Base-by-base conservation (phyloP, 768 basidiomycete genomes). In the Amanita molliuscula region DNA sequence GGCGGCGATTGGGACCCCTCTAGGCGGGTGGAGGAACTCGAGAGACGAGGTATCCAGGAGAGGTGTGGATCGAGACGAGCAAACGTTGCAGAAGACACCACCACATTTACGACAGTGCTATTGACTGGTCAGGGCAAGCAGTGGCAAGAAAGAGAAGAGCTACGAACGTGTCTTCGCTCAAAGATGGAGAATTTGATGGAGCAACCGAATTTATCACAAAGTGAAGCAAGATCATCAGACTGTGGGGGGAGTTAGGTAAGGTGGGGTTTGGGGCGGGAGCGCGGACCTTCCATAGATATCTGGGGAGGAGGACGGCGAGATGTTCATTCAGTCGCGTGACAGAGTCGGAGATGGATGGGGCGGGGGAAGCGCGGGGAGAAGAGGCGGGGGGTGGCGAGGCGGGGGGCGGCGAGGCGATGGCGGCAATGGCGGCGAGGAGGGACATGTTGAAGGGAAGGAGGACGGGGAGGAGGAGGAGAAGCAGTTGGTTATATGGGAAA, bases 61-160 rank as follows among this genome's bases (percentile, higher is more conserved):
- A 10, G 75, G 67, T 0, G 82, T 87, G 5, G 70, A 59, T 48
- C 75, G 75, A 5, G 74, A 66, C 1, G 80, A 75, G 61, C 88
- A 89, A 5, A 73, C 63, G 43, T 63, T 62, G 65, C 88, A 90
- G 62, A 81, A 88, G 26, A 89, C 68, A 54, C 84, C 85, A 44
- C 88, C 88, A 56, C 88, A 89, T 61, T 88, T 89, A 62, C 88
- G 77, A 65, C 88, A 90, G 53, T 90, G 88, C 82, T 85, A 38
- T 60, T 35, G 48, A 53, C 44, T 47, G 48, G 54, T 51, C 59
- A 55, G 58, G 58, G 54, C 64, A 58, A 41, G 23, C 26, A 25
- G 44, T 15, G 49, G 21, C 28, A n/a, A 29, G 45, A 49, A 29
- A 18, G 48, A 49, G n/a, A 29, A 29, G 42, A 53, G 15, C 41